Percentiles rank a stretch among this genome's conserved stretches.
Evolutionary conservation across 768 basidiomycete genomes (phyloP).

Genomic region (Holtermannia corniformis): DNA sequence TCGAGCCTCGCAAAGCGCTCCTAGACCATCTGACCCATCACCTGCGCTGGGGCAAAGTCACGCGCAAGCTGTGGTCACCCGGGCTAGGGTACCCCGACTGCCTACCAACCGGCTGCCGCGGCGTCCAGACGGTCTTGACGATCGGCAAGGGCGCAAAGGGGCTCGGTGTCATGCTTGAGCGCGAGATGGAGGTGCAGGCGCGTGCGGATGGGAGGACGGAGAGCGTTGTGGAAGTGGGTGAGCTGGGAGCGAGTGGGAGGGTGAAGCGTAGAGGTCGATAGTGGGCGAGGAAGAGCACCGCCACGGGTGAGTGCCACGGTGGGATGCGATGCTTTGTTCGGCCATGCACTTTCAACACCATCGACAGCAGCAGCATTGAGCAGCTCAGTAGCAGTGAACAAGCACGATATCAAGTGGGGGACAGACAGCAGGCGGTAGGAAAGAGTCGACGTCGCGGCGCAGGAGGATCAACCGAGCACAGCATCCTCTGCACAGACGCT

Average conservation of each 20-base stretch:
- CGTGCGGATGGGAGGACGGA: conserved; percentile 8
- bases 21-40: conserved; percentile 26
- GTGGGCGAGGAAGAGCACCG: too few species aligned
- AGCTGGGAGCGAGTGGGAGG: conserved; percentile 19
- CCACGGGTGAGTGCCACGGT: too few species aligned
- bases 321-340: neutral
- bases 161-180: conserved; percentile 31
- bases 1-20: conserved; percentile 19
- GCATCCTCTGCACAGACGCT: too few species aligned
- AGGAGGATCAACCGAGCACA: too few species aligned
- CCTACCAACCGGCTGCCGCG: too few species aligned
- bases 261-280: neutral
- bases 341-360: too few species aligned
- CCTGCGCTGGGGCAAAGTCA: conserved; percentile 35
- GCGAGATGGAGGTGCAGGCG: conserved; percentile 23
- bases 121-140: conserved; percentile 19
- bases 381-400: too few species aligned
- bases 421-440: too few species aligned
- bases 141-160: conserved; percentile 38
- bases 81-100: neutral
- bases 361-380: too few species aligned
- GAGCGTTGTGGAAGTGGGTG: conserved; percentile 11
- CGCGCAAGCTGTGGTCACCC: conserved; percentile 14
- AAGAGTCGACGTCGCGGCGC: too few species aligned
- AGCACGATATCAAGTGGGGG: too few species aligned